Percentiles rank a stretch among this genome's conserved stretches.
These are phyloP conservation scores for Rhizopogon rudus DNA, from an alignment of 768 basidiomycete species.

Conservation along the genomic window DNA sequence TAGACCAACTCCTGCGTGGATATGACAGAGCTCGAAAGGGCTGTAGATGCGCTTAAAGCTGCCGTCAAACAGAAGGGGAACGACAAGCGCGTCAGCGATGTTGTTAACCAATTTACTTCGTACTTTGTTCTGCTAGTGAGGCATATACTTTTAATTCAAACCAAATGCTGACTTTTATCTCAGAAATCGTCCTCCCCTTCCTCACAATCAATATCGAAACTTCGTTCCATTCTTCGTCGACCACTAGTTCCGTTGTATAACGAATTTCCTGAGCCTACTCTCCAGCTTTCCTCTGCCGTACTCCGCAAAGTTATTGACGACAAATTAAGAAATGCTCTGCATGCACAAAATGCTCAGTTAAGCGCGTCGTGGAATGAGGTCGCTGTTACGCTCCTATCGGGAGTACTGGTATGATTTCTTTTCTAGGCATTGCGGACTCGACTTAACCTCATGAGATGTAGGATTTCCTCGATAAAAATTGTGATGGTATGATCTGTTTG, in stretches of 20 bases:
- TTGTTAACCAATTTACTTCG: slow-evolving; percentile 36
- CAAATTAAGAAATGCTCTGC: slow-evolving; percentile 28
- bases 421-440: not conserved
- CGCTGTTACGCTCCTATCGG: slow-evolving; percentile 45
- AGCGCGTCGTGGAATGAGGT: slow-evolving; percentile 40
- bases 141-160: not conserved
- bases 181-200: slow-evolving; percentile 38
- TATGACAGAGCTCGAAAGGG: slow-evolving; percentile 23
- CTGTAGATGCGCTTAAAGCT: slow-evolving; percentile 27
- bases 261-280: slow-evolving; percentile 30
- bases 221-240: slow-evolving; percentile 37
- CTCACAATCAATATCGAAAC: slow-evolving; percentile 29
- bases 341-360: slow-evolving; percentile 14
- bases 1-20: not conserved
- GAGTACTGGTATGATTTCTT: slow-evolving; percentile 37
- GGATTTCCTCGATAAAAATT: slow-evolving; percentile 20
- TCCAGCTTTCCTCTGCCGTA: slow-evolving; percentile 38
- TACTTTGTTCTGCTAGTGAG: slow-evolving; percentile 40
- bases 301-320: slow-evolving; percentile 34
- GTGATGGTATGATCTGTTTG: slow-evolving; percentile 8
- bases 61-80: slow-evolving; percentile 23
- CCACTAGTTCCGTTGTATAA: slow-evolving; percentile 42
- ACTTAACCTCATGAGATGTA: slow-evolving; percentile 7
- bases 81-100: slow-evolving; percentile 26
- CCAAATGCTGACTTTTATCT: not conserved